Percentiles rank a stretch among this genome's conserved stretches.
phyloP scores from a whole-genome alignment of 2,329 filamentous ascomycete genomes.

The Diaporthe humulicola region DNA sequence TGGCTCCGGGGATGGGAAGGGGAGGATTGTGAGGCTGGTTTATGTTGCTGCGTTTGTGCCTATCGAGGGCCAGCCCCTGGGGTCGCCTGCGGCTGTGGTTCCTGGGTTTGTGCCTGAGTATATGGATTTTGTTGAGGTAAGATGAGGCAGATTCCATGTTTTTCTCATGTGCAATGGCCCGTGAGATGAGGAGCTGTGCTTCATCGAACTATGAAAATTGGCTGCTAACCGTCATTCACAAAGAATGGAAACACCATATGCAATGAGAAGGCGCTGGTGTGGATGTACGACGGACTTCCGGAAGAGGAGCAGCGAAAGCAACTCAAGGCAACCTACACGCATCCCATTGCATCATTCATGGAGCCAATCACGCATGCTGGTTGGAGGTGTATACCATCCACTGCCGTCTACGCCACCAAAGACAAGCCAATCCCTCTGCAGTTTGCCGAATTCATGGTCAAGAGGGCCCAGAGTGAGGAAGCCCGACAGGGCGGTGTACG shows the following conservation, averaged over 20 bases:
- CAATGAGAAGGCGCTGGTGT: background rate
- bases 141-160: background rate
- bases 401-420: background rate
- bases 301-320: conserved; percentile 17
- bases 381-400: background rate
- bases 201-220: background rate
- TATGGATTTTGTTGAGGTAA: conserved; percentile 28
- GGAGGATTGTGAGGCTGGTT: conserved; percentile 19
- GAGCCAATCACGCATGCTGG: background rate
- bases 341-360: background rate
- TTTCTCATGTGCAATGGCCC: background rate
- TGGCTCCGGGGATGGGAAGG: background rate
- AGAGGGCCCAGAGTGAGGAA: conserved; percentile 1
- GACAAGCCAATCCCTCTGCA: background rate
- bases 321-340: background rate
- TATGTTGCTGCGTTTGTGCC: conserved; percentile 10
- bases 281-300: conserved; percentile 4
- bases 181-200: background rate
- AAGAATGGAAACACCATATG: background rate
- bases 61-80: conserved; percentile 6
- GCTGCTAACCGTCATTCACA: background rate
- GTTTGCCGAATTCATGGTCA: conserved; percentile 6
- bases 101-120: background rate
- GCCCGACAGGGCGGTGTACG: background rate
- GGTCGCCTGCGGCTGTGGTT: background rate